Conservation (phyloP, 345 rosid species). For the Trapa incisa region DNA sequence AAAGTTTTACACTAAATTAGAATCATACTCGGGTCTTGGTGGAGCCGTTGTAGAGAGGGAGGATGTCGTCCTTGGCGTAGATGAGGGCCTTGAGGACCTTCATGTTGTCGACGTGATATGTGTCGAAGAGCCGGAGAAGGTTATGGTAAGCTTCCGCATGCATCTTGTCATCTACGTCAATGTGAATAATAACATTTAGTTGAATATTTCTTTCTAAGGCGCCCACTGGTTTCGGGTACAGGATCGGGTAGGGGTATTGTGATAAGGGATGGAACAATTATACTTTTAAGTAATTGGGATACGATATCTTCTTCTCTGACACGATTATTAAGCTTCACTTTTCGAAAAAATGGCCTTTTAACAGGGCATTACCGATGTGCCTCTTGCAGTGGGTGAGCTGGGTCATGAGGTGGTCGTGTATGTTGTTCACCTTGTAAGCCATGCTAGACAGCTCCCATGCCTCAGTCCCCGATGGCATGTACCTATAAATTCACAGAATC, state of each 20-base stretch:
- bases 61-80: conserved; percentile 26
- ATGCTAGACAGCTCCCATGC: conserved; percentile 41
- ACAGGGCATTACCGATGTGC: conserved; percentile 21
- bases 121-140: conserved; percentile 24
- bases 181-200: too few species aligned
- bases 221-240: too few species aligned
- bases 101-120: conserved; percentile 27
- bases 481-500: conserved; percentile 12
- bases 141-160: conserved; percentile 27
- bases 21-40: conserved; percentile 18
- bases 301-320: too few species aligned
- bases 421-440: conserved; percentile 30
- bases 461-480: conserved; percentile 24
- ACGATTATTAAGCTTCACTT: too few species aligned
- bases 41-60: conserved; percentile 24
- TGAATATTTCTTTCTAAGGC: too few species aligned
- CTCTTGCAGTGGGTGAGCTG: conserved; percentile 26
- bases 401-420: conserved; percentile 28
- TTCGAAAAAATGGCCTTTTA: not conserved
- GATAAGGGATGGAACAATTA: too few species aligned
- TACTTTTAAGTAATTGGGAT: too few species aligned
- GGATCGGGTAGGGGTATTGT: too few species aligned
- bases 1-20: too few species aligned
- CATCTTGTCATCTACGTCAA: conserved; percentile 24
- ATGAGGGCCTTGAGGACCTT: conserved; percentile 28